Conservation (phyloP, 768 basidiomycete species). For the Kwoniella pini region DNA sequence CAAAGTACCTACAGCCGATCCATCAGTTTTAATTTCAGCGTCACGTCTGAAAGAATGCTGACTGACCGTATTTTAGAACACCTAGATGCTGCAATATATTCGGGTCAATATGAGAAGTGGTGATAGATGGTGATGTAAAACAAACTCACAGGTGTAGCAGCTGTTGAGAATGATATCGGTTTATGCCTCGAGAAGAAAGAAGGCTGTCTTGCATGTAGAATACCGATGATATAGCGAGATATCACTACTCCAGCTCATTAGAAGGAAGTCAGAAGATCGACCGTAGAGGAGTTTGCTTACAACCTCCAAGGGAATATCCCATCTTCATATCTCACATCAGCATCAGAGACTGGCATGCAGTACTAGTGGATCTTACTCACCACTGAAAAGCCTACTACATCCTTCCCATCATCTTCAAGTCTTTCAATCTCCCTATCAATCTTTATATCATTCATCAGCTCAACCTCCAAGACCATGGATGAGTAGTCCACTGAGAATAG, state of each 20-base stretch:
- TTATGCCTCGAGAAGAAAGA: constrained; percentile 42
- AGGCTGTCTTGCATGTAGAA: constrained; percentile 35
- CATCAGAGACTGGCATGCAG: no score
- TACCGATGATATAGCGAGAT: constrained; percentile 48
- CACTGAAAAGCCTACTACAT: constrained; percentile 33
- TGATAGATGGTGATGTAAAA: not conserved
- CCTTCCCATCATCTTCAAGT: constrained; percentile 33
- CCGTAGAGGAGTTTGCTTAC: constrained; percentile 43
- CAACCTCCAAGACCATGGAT: not conserved
- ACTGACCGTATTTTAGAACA: constrained; percentile 38
- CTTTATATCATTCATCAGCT: not conserved
- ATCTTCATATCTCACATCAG: constrained; percentile 19
- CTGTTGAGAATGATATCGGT: constrained; percentile 47
- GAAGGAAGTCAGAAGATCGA: not conserved
- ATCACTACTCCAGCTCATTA: constrained; percentile 26
- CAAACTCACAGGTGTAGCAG: constrained; percentile 45
- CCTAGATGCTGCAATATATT: constrained; percentile 37
- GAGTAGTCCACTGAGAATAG: not conserved
- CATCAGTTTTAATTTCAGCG: constrained; percentile 6
- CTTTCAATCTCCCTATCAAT: constrained; percentile 39
- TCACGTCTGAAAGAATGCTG: not conserved
- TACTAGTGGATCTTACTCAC: no score
- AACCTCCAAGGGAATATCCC: constrained; percentile 51
- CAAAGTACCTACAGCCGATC: constrained; percentile 15
- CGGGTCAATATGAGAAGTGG: not conserved